Conservation (phyloP, 495 filamentous ascomycete genomes). For the Hyaloscypha finlandica region DNA sequence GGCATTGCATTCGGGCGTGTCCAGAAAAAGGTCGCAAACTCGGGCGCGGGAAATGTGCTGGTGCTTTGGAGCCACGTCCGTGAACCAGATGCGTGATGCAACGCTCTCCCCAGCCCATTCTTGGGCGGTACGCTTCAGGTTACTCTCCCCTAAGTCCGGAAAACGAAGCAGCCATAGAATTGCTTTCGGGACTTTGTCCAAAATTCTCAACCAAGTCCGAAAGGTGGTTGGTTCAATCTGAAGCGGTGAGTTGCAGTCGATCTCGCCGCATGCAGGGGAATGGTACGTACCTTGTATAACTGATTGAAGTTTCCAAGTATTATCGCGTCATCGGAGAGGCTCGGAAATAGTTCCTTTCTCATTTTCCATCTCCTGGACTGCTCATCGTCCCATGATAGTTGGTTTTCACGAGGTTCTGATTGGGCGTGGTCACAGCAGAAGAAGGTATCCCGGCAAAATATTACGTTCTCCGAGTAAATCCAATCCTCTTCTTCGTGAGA, state of each 20-base stretch:
- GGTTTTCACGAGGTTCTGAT: conserved; percentile 63
- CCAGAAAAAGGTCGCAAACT: conserved; percentile 91
- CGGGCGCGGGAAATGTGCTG: conserved; percentile 92
- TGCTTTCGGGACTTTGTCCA: conserved; percentile 82
- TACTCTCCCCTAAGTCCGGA: conserved; percentile 87
- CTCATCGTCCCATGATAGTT: conserved; percentile 82
- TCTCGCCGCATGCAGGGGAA: neutral
- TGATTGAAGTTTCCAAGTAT: conserved; percentile 99
- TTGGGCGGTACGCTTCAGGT: conserved; percentile 76
- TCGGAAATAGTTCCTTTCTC: conserved; percentile 92
- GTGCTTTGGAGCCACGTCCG: conserved; percentile 90
- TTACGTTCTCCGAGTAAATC: conserved; percentile 97
- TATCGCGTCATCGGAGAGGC: conserved; percentile 77
- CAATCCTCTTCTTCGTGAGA: conserved; percentile 68
- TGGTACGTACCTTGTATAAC: conserved; percentile 83
- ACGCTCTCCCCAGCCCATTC: conserved; percentile 85
- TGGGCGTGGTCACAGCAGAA: conserved; percentile 99
- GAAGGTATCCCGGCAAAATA: conserved; percentile 93
- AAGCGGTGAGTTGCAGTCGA: conserved; percentile 11
- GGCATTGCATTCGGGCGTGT: conserved; percentile 97
- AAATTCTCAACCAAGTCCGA: conserved; percentile 92
- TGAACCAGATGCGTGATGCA: conserved; percentile 91
- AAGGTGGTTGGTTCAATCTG: conserved; percentile 98
- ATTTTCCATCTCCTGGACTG: conserved; percentile 84
- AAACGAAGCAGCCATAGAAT: conserved; percentile 96